Percentiles rank a stretch among this genome's conserved stretches.
phyloP scores from a whole-genome alignment of 1,139 yeast species.

The Pichia sp. region DNA sequence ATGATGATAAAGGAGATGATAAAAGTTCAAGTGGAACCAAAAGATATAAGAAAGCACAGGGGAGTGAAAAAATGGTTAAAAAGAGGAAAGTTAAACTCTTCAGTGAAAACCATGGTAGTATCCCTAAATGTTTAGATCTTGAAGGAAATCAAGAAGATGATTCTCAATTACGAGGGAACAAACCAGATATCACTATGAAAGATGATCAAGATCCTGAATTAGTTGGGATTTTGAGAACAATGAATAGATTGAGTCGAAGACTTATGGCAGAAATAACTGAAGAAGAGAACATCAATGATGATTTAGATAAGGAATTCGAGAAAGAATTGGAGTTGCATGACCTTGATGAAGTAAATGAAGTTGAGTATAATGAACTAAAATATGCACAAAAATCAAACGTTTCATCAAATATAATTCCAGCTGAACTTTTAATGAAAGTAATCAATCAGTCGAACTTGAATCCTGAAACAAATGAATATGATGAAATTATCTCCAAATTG shows the following conservation, averaged over 20 bases:
- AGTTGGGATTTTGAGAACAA: conserved; percentile 70
- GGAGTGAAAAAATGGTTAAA: conserved; percentile 15
- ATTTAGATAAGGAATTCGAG: conserved; percentile 31
- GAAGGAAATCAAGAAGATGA: conserved; percentile 79
- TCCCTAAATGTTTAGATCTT: conserved; percentile 61
- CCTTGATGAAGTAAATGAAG: conserved; percentile 42
- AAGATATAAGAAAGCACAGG: conserved; percentile 12
- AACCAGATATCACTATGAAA: conserved; percentile 87
- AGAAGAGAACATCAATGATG: conserved; percentile 27
- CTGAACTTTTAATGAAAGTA: conserved; percentile 16
- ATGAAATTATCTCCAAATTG: conserved; percentile 26
- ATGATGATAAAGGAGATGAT: conserved; percentile 6
- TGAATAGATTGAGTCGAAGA: conserved; percentile 80
- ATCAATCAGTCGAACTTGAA: conserved; percentile 23
- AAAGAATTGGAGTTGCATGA: conserved; percentile 56
- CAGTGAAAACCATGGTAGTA: conserved; percentile 32
- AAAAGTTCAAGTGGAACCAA: conserved; percentile 1
- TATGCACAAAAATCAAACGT: conserved; percentile 33
- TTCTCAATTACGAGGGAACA: conserved; percentile 67
- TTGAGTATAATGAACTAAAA: conserved; percentile 53
- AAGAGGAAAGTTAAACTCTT: conserved; percentile 25
- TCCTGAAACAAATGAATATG: conserved; percentile 21
- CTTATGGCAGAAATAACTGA: conserved; percentile 48
- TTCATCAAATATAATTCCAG: conserved; percentile 24
- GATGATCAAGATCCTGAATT: conserved; percentile 55